Base-by-base conservation (phyloP, 1,284 basidiomycete genomes). In the Naganishia cerealis region DNA sequence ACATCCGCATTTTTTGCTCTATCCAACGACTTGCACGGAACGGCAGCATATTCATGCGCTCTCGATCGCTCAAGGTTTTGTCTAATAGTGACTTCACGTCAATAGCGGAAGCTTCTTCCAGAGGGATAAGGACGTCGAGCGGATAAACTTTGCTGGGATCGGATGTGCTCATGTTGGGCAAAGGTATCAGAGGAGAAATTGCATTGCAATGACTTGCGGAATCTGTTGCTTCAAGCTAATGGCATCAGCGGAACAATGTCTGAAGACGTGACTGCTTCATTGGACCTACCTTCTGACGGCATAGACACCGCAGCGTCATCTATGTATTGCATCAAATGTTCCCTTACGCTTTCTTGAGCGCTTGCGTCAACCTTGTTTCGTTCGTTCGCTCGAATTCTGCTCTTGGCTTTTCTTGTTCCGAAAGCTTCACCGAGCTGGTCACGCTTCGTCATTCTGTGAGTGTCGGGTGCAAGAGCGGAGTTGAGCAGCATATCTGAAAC, bases 351-450 rank as follows among this genome's bases (percentile, higher is more conserved):
- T 75, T 89, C 85, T 89, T 95, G 92, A 1, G 91, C 91, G 63
- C 84, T 83, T 16, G 90, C 86, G 80, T 95, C 91, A 43, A 97
- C 87, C 76, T 87, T 87, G 81, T 94, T 94, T 70, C 94, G 85
- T 79, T 92, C 92, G 69, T 86, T 86, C 2, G 91, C 89, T 67
- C 86, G 86, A 74, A 96, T 92, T 38, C 87, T 88, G 16, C 87
- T 87, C 80, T 92, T 90, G 46, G 92, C 91, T 77, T 95, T 96
- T 81, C 92, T 91, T 15, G 92, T 95, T 26, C 94, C 94, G 73
- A 97, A 97, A 0, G 90, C 87, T 76, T 92, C 88, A 39, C 94
- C 94, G 1, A 97, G 86, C n/a, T 86, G 83, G 69, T 87, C 90
- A 36, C 89, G 85, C 42, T 88, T 87, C 59, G 86, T 84, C 56